Percentiles rank a stretch among this genome's conserved stretches.
Conservation (phyloP, 192 early-diverging fungal genomes). For the Chytriomyces confervae region DNA sequence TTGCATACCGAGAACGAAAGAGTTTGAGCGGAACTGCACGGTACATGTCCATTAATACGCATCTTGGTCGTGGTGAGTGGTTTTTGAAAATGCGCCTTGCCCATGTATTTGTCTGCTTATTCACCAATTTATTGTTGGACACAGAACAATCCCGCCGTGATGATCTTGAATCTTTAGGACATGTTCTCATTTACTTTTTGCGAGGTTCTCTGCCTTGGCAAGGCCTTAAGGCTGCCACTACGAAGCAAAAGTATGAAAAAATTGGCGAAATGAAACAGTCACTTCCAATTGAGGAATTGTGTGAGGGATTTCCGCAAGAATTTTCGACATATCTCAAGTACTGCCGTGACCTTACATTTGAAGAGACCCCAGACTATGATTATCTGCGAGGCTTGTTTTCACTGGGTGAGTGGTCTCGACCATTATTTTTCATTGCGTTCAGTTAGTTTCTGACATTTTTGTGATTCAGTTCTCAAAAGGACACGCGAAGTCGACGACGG, state of each 20-base stretch:
- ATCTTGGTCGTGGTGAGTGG: slow-evolving; percentile 82
- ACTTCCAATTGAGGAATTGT: slow-evolving; percentile 87
- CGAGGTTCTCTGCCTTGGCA: slow-evolving; percentile 95
- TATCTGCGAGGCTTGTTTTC: slow-evolving; percentile 85
- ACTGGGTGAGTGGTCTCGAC: slow-evolving; percentile 57
- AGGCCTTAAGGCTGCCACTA: slow-evolving; percentile 94
- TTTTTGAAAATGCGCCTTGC: background rate
- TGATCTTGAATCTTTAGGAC: slow-evolving; percentile 95
- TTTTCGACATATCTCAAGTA: slow-evolving; percentile 89
- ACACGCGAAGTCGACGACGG: slow-evolving; percentile 84
- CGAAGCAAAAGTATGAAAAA: slow-evolving; percentile 99
- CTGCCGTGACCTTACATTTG: slow-evolving; percentile 89
- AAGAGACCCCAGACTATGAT: slow-evolving; percentile 95
- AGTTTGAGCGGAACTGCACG: slow-evolving; percentile 91
- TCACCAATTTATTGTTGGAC: background rate
- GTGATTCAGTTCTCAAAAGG: slow-evolving; percentile 44
- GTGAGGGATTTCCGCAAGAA: slow-evolving; percentile 90
- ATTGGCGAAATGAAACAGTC: slow-evolving; percentile 99
- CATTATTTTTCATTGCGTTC: background rate
- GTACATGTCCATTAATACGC: slow-evolving; percentile 95
- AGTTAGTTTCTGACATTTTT: background rate
- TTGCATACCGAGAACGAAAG: slow-evolving; percentile 92
- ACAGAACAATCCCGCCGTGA: slow-evolving; percentile 97
- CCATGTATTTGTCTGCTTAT: slow-evolving; percentile 7
- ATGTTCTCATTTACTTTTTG: slow-evolving; percentile 99